These are phyloP conservation scores for Naganishia kalamii DNA, from an alignment of 768 basidiomycete genomes.

Conservation along the genomic window DNA sequence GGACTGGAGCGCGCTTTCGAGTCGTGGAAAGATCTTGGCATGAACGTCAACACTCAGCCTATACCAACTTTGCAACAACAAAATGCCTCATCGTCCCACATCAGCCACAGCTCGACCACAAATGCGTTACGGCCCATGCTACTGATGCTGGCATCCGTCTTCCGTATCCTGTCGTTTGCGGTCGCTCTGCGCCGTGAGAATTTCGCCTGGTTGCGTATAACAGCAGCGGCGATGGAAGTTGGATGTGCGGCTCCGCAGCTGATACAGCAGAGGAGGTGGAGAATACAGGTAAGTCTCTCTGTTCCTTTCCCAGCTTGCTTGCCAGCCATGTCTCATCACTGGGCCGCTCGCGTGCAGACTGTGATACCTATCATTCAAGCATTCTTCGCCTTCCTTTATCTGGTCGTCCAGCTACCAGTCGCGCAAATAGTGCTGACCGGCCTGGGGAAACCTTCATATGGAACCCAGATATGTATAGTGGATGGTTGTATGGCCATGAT, in stretches of 20 bases:
- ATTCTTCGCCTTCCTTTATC: neutral
- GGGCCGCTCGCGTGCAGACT: neutral
- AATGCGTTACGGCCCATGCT: neutral
- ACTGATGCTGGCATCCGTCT: conserved; percentile 2
- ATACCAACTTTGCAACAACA: neutral
- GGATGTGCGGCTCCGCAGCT: neutral
- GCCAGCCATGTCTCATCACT: no score
- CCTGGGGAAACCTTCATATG: neutral
- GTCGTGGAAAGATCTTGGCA: neutral
- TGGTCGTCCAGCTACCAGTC: neutral
- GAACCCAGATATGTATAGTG: neutral
- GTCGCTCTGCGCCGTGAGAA: neutral
- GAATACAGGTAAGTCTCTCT: neutral
- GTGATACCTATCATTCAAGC: neutral
- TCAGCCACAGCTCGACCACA: no score
- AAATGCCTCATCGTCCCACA: no score
- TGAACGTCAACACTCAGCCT: neutral
- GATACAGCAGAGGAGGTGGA: neutral
- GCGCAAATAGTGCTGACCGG: neutral
- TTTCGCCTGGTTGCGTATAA: neutral
- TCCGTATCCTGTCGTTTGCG: neutral
- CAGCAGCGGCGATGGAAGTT: neutral
- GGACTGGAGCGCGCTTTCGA: conserved; percentile 12
- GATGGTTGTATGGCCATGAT: neutral
- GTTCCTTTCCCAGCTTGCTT: no score